Evolutionary conservation across 257 asterid genomes (phyloP), one percentile per base, ranked within the genome.

Genomic region (Agastache rugosa): DNA sequence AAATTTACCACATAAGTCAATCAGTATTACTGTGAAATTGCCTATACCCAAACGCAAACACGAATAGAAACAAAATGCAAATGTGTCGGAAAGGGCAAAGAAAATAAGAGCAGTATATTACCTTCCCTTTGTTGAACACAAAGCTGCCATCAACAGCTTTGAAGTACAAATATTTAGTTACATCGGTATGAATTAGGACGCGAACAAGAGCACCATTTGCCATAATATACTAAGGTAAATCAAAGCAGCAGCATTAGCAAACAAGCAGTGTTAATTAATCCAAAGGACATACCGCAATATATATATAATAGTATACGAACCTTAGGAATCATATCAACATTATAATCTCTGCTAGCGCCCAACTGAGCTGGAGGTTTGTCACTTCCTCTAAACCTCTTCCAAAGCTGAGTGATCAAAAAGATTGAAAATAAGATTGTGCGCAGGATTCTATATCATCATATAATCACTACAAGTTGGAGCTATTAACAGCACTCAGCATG

Each of bases 271-370:
- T 51, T 39, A 63, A 37, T 19, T 15, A 5, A 51, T n/a, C 48
- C 37, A 55, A 39, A 63, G 63, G 29, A 69, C 61, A 63, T 67
- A 41, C 59, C 65, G 42, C 31, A 62, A 45, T 50, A 44, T 67
- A 70, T 10, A 75, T 60, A 53, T 44, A 58, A 44, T n/a, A n/a
- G n/a, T n/a, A n/a, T 54, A 47, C 56, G 75, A 71, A 93, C 98
- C 98, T 93, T 93, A 17, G 98, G 98, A 59, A 87, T 84, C 98
- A 94, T 94, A 88, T 94, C 98, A 50, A 94, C 98, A 55, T 91
- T 94, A 74, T 90, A 94, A 68, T 94, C 98, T 85, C 96, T 87
- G 81, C 97, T 91, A 44, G 97, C 80, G 63, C 98, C 98, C 88
- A 94, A 79, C 60, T 83, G 83, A 31, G 87, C 89, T 44, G 97